Conservation (phyloP, 2,329 filamentous ascomycete species). For the Ploettnerulaceae sp. region DNA sequence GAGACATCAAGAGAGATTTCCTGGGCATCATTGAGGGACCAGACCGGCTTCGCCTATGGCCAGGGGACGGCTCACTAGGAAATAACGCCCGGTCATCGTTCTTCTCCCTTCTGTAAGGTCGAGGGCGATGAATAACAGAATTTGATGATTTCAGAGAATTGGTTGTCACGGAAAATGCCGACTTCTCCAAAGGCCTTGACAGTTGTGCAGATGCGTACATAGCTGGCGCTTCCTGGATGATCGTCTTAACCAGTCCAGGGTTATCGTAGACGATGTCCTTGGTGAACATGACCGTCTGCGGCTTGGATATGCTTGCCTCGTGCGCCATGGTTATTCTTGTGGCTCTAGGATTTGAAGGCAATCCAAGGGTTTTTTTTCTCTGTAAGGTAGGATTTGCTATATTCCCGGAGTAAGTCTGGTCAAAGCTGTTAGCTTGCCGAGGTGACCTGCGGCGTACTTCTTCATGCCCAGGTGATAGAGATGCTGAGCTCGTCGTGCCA, state of each 20-base stretch:
- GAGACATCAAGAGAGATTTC: constrained; percentile 43
- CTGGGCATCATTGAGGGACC: constrained; percentile 42
- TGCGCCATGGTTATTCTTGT: constrained; percentile 15
- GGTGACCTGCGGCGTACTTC: constrained; percentile 33
- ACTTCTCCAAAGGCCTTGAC: constrained; percentile 14
- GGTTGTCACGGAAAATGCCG: constrained; percentile 13
- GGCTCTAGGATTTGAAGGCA: constrained; percentile 29
- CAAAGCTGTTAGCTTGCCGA: constrained; percentile 22
- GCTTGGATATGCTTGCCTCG: constrained; percentile 25
- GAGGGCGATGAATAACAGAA: constrained; percentile 34
- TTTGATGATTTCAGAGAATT: constrained; percentile 18
- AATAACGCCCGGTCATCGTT: constrained; percentile 42
- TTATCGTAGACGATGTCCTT: constrained; percentile 53
- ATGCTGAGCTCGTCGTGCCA: constrained; percentile 32
- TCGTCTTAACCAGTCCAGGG: constrained; percentile 44
- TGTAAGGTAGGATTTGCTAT: constrained; percentile 15
- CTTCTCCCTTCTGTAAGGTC: constrained; percentile 28
- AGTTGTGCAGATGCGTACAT: constrained; percentile 27
- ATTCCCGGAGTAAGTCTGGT: constrained; percentile 5
- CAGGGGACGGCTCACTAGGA: constrained; percentile 41
- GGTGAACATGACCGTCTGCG: constrained; percentile 51
- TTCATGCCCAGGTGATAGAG: constrained; percentile 31
- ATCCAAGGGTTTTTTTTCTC: constrained; percentile 25
- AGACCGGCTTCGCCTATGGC: constrained; percentile 45
- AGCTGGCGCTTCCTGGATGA: constrained; percentile 43